Evolutionary conservation across 2,329 filamentous ascomycete genomes (phyloP).

Genomic region (Neofusicoccum ribis): DNA sequence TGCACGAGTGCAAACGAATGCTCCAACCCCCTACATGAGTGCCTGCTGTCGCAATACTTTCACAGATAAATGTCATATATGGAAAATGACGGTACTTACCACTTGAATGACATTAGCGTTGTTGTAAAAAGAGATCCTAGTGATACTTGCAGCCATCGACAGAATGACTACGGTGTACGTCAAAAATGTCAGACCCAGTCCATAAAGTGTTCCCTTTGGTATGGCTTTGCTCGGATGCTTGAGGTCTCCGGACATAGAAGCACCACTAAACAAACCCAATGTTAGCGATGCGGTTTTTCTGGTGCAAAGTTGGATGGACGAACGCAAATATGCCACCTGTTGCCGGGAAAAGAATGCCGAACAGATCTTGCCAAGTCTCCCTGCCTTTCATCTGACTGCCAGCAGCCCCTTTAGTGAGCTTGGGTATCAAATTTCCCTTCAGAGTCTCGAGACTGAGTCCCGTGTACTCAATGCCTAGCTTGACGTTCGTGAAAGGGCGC

Average conservation of each 20-base stretch:
- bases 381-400: conserved; percentile 63
- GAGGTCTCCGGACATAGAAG: conserved; percentile 87
- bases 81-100: conserved; percentile 37
- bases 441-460: conserved; percentile 72
- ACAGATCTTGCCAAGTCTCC: conserved; percentile 76
- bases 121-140: conserved; percentile 69
- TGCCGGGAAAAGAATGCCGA: conserved; percentile 81
- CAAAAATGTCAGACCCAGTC: conserved; percentile 72
- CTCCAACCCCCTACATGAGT: too few relatives aligned
- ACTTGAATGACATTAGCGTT: conserved; percentile 80
- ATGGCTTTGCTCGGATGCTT: conserved; percentile 82
- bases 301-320: conserved; percentile 24
- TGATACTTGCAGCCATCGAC: conserved; percentile 74
- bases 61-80: too few relatives aligned
- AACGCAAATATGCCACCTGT: conserved; percentile 62
- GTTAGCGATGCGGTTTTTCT: background rate
- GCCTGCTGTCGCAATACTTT: too few relatives aligned
- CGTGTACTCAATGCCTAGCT: conserved; percentile 71
- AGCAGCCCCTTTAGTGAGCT: conserved; percentile 61
- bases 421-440: conserved; percentile 70
- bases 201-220: conserved; percentile 78
- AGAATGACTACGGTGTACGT: conserved; percentile 76
- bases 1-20: too few relatives aligned
- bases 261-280: conserved; percentile 57
- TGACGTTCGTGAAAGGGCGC: conserved; percentile 64